Evolutionary conservation across 768 basidiomycete genomes (phyloP), one percentile per base, ranked within the genome.

Genomic region (Naganishia vaughanmartiniae): DNA sequence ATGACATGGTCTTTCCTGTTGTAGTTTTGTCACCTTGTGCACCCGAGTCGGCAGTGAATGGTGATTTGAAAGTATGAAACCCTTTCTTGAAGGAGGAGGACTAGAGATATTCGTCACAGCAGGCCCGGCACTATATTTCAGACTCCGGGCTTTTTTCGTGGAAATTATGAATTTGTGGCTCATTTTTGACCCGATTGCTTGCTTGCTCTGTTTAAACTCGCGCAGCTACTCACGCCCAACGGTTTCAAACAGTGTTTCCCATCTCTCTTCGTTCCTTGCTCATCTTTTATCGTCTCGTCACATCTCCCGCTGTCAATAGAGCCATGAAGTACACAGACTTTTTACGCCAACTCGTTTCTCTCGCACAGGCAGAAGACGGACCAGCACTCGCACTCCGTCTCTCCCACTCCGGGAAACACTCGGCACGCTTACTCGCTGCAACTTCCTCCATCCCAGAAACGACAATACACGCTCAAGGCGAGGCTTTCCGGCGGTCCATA

Each of bases 321-420:
- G 9, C 60, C 4, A 63, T 63, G 60, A 63, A 63, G 30, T 63
- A 63, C 60, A 24, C 60, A n/a, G 60, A 63, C 60, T 42, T 42
- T 34, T 42, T 63, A 24, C 60, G 60, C 60, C 60, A 63, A 30
- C 60, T 63, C n/a, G 26, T 30, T 10, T 42, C 60, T 24, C 60
- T 63, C 39, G 60, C 36, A 24, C 21, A 63, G 14, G 39, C 60
- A 42, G 39, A 63, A 17, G 60, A 63, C 26, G 60, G 60, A 26
- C 60, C 60, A 34, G 60, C 60, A 17, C 36, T 63, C 24, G 39
- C 60, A 5, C 60, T 63, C 39, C 60, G 42, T 42, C 60, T 63
- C 39, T 63, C 60, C 60, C 39, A 45, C 60, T 1, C 60, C 7
- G 39, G 36, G 9, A 63, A 63, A 36, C 60, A 63, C 26, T 42